Conservation (phyloP, 805 yeast species). For the Nakazawaea sp. region DNA sequence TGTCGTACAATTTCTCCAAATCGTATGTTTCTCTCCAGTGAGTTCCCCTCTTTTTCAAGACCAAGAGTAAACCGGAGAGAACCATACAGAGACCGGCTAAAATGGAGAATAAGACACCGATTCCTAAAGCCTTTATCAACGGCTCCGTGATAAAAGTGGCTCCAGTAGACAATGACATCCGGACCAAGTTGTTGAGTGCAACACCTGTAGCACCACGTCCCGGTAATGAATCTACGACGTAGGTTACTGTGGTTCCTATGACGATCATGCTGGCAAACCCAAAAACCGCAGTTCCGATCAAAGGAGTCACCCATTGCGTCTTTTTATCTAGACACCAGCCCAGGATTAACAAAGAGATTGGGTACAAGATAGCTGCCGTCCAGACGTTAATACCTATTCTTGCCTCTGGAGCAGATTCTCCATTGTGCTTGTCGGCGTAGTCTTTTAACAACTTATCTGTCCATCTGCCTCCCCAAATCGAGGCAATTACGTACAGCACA, state of each 20-base stretch:
- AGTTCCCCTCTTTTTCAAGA: constrained; percentile 51
- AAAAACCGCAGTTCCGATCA: constrained; percentile 74
- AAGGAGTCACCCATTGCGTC: constrained; percentile 70
- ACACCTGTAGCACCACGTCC: constrained; percentile 88
- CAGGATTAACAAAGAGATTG: constrained; percentile 60
- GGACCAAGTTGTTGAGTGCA: constrained; percentile 69
- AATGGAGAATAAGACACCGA: constrained; percentile 65
- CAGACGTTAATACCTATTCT: constrained; percentile 71
- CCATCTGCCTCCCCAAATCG: constrained; percentile 79
- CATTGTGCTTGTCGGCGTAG: constrained; percentile 51
- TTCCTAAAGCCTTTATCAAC: constrained; percentile 54
- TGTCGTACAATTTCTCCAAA: constrained; percentile 48
- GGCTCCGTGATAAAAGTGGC: constrained; percentile 77
- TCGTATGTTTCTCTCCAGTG: constrained; percentile 59
- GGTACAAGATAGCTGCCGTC: constrained; percentile 54
- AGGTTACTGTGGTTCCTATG: constrained; percentile 75
- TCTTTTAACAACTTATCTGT: constrained; percentile 52
- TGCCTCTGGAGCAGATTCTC: constrained; percentile 67
- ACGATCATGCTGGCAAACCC: constrained; percentile 83
- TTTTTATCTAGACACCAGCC: constrained; percentile 77
- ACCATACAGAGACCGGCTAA: constrained; percentile 50
- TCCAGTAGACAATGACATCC: constrained; percentile 68
- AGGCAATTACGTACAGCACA: constrained; percentile 65
- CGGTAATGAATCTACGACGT: constrained; percentile 77
- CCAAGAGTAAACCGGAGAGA: constrained; percentile 32